phyloP scores from a whole-genome alignment of 139 green algal species.

The Chlorella sorokiniana region DNA sequence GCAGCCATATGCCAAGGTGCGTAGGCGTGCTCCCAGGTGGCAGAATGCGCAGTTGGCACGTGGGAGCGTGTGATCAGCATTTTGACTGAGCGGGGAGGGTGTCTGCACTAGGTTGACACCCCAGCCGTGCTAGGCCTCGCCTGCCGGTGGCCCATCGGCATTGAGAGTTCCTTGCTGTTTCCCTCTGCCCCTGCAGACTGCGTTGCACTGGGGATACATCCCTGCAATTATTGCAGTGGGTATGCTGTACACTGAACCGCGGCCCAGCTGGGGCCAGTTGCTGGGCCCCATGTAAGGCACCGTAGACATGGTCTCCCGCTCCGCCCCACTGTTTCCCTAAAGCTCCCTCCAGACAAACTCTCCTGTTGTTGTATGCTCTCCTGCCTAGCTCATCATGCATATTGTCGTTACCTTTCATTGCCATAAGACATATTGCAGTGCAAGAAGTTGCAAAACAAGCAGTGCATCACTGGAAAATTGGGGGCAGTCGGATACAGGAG shows the following conservation, averaged over 20 bases:
- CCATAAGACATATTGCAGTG: too few species aligned
- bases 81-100: background rate
- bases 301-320: too few species aligned
- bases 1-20: background rate
- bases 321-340: too few species aligned
- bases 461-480: too few species aligned
- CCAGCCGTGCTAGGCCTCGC: background rate
- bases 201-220: constrained; percentile 56
- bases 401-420: too few species aligned
- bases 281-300: constrained; percentile 55
- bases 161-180: background rate
- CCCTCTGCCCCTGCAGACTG: background rate
- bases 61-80: background rate
- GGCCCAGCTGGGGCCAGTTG: constrained; percentile 61
- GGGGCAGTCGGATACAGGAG: too few species aligned
- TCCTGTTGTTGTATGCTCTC: too few species aligned
- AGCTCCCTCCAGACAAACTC: background rate
- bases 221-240: constrained; percentile 67
- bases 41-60: background rate
- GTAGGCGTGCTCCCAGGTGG: too few species aligned
- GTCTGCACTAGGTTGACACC: background rate
- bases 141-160: background rate
- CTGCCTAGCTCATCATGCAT: too few species aligned
- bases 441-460: too few species aligned
- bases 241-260: constrained; percentile 65